These are phyloP conservation scores for Gyromitra esculenta DNA, from an alignment of 2,329 filamentous ascomycete genomes.

Conservation along the genomic window DNA sequence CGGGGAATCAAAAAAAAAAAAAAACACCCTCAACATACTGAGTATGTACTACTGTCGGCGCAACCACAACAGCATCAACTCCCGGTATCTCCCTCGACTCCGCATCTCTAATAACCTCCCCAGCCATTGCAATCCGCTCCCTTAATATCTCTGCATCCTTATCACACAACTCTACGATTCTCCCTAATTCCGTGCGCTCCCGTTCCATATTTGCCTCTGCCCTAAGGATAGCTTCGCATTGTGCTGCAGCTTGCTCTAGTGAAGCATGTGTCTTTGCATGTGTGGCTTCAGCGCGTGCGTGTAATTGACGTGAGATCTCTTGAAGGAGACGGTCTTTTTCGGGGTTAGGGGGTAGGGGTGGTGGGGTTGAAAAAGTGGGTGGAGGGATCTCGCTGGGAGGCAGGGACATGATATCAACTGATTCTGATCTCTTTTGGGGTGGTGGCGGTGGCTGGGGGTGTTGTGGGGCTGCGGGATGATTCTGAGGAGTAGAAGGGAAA, in stretches of 20 bases:
- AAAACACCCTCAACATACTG: conserved; percentile 64
- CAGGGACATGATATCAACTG: conserved; percentile 68
- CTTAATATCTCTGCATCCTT: conserved; percentile 82
- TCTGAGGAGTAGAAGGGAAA: conserved; percentile 58
- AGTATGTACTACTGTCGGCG: conserved; percentile 89
- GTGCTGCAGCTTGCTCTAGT: conserved; percentile 78
- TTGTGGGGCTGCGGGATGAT: conserved; percentile 56
- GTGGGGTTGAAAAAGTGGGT: conserved; percentile 68
- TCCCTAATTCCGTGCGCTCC: conserved; percentile 76
- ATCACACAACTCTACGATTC: conserved; percentile 75
- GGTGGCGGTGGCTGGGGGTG: conserved; percentile 58
- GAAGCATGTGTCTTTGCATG: conserved; percentile 73
- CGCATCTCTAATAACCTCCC: conserved; percentile 78
- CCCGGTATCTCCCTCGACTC: conserved; percentile 74
- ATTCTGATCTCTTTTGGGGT: conserved; percentile 59
- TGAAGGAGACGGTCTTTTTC: conserved; percentile 88
- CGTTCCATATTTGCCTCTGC: conserved; percentile 75
- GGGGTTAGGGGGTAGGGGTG: conserved; percentile 92
- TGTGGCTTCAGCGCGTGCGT: conserved; percentile 73
- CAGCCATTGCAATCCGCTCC: conserved; percentile 79
- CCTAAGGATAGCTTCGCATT: conserved; percentile 77
- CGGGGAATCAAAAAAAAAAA: neutral
- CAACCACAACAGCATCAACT: conserved; percentile 91
- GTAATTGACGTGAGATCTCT: conserved; percentile 76
- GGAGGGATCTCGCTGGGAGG: conserved; percentile 63